Conservation (phyloP, 495 filamentous ascomycete species). For the Penicillium angulare region DNA sequence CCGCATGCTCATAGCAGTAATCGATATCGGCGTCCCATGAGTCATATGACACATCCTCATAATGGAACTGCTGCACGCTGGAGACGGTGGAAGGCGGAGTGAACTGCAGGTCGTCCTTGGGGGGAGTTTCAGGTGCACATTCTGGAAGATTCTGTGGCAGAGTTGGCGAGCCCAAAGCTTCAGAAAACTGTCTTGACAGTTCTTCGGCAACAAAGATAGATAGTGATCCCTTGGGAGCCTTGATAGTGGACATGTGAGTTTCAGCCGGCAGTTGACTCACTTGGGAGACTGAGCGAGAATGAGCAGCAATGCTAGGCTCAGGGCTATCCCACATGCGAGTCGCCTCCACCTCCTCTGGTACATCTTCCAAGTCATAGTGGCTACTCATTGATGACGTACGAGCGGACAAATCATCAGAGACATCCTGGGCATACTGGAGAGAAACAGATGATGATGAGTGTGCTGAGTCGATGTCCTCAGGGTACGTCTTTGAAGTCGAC, state of each 20-base stretch:
- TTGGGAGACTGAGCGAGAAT: conserved; percentile 20
- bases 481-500: conserved; percentile 26
- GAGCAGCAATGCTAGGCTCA: conserved; percentile 16
- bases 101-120: conserved; percentile 7
- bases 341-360: conserved; percentile 70
- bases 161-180: conserved; percentile 41
- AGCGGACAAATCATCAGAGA: conserved; percentile 49
- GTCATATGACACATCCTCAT: conserved; percentile 45
- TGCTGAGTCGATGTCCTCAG: conserved; percentile 33
- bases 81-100: conserved; percentile 10
- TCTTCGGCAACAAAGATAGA: conserved; percentile 36
- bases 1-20: conserved; percentile 88
- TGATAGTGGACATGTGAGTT: conserved; percentile 7
- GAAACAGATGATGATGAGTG: conserved; percentile 1
- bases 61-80: conserved; percentile 21
- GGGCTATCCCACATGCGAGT: conserved; percentile 34
- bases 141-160: conserved; percentile 30
- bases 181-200: conserved; percentile 36
- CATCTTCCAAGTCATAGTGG: conserved; percentile 57
- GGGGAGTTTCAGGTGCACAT: conserved; percentile 2
- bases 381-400: conserved; percentile 45
- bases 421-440: conserved; percentile 23
- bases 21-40: conserved; percentile 95
- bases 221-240: conserved; percentile 21
- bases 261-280: conserved; percentile 8